Evolutionary conservation across 129 eudicot species (phyloP), one percentile per base, ranked within the genome.

Genomic region (Flaveria ramosissima): DNA sequence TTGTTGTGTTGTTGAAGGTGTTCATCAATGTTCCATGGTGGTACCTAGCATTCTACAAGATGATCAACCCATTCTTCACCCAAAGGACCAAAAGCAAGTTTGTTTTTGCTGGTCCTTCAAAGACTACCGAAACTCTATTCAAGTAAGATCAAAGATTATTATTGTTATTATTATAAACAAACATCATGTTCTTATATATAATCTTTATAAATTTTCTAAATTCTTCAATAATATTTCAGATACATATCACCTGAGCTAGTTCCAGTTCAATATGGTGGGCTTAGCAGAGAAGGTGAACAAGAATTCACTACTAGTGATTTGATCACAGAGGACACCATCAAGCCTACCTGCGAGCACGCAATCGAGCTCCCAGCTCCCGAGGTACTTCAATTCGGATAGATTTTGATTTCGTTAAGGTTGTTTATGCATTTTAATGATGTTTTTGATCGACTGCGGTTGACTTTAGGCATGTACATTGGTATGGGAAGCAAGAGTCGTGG

Each of bases 11-110:
- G 0, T 75, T 39, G 48, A 51, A 92, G 98, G 95, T 93, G 80
- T 88, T 86, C 67, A 77, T 93, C 81, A 93, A 93, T 84, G 98
- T 90, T 80, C 95, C 98, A 50, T 90, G 96, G 96, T 93, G 98
- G 98, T 90, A 90, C 74, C 78, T 85, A 43, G 95, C 96, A 68
- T 93, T 88, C 87, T 86, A 88, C 61, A 88, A 83, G 78, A 86
- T 93, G 98, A 85, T 93, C 69, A 90, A 86, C 63, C 92, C 98
- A 73, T 88, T 90, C 85, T 83, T 93, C 77, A 90, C 98, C 14
- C 92, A 85, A 77, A 88, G 96, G 68, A 93, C 96, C 65, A 93
- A 90, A 82, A 93, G 98, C 92, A 93, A 93, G 81, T 83, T 93
- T 82, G 94, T 90, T 9, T 93, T 93, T 78, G 98, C 90, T 19